Conservation (phyloP, 192 early-diverging fungal species). For the Coemansia sp. region DNA sequence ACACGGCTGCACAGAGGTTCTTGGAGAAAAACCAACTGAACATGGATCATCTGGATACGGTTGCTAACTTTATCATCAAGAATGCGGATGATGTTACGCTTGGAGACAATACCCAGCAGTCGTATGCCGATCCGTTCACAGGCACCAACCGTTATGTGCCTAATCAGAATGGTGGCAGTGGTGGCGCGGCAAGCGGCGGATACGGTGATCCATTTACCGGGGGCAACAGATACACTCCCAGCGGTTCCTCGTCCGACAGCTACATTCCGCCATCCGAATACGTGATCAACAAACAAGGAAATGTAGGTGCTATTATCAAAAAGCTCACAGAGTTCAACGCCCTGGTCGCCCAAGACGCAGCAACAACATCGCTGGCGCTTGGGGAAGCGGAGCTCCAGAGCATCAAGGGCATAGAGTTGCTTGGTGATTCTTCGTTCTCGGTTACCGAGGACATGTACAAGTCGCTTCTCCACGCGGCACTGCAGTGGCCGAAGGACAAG, state of each 20-base stretch:
- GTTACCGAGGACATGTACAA: conserved; percentile 48
- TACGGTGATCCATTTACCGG: conserved; percentile 32
- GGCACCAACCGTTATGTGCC: conserved; percentile 68
- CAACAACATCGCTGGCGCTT: conserved; percentile 13
- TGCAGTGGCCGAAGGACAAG: conserved; percentile 67
- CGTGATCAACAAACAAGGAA: conserved; percentile 70
- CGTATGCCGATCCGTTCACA: conserved; percentile 39
- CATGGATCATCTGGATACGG: conserved; percentile 85
- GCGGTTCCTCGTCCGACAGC: conserved; percentile 10
- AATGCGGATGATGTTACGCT: conserved; percentile 69
- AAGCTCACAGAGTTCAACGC: conserved; percentile 76
- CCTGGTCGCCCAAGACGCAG: conserved; percentile 41
- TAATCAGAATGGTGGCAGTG: conserved; percentile 9
- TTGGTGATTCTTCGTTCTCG: conserved; percentile 19
- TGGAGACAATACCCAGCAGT: not conserved
- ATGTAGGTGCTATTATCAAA: conserved; percentile 66
- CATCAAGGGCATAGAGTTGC: conserved; percentile 9
- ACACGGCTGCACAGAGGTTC: conserved; percentile 88
- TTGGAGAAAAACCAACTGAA: conserved; percentile 77
- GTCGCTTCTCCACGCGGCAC: conserved; percentile 57
- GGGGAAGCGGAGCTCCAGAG: conserved; percentile 19
- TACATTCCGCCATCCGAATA: conserved; percentile 48
- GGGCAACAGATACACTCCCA: conserved; percentile 21
- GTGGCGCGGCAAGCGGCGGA: conserved; percentile 1
- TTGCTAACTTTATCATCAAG: conserved; percentile 90